Conservation (phyloP, 257 asterid species). For the Handroanthus guayacan region DNA sequence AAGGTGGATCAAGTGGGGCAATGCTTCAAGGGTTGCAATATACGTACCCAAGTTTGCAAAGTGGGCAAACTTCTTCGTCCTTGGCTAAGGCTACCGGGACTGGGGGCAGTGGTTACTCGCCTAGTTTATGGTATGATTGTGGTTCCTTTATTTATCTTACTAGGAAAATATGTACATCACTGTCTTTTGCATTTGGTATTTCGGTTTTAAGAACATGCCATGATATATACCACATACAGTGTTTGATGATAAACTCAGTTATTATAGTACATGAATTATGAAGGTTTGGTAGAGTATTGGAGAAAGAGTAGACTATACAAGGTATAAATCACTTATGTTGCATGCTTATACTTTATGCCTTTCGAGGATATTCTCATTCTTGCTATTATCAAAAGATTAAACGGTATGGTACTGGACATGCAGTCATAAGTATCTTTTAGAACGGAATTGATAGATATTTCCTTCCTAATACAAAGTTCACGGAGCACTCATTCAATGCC, state of each 20-base stretch:
- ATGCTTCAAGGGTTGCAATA: slow-evolving; percentile 54
- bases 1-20: slow-evolving; percentile 49
- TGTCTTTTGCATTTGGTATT: slow-evolving; percentile 9
- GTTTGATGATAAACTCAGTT: background rate
- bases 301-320: no score
- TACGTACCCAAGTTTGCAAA: slow-evolving; percentile 54
- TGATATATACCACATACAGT: background rate
- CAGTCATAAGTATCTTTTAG: background rate
- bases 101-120: slow-evolving; percentile 50
- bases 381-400: background rate
- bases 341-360: background rate
- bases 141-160: slow-evolving; percentile 22
- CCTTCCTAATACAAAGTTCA: background rate
- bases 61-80: slow-evolving; percentile 53
- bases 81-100: slow-evolving; percentile 45
- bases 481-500: background rate
- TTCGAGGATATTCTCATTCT: background rate
- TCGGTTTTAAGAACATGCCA: background rate
- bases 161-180: background rate
- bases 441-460: background rate
- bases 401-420: slow-evolving; percentile 1
- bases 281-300: no score
- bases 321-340: no score
- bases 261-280: background rate
- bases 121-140: slow-evolving; percentile 52